Evolutionary conservation across 2,329 filamentous ascomycete genomes (phyloP).

Genomic region (Penicillium sp.): DNA sequence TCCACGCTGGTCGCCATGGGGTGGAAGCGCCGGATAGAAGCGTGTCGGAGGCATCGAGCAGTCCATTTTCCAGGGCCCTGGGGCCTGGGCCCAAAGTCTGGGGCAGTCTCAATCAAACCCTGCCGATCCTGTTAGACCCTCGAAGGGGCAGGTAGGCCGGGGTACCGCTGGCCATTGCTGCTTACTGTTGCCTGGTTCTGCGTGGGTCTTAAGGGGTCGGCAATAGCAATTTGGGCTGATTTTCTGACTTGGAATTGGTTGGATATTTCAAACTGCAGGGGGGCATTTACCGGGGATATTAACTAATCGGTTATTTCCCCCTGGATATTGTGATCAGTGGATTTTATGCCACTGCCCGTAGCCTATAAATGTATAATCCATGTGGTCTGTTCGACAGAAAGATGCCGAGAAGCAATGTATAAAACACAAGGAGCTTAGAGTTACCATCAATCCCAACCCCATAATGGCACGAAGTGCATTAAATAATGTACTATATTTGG

Average conservation of each 20-base stretch:
- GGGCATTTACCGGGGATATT: background rate
- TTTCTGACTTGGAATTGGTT: background rate
- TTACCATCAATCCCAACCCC: too few species aligned
- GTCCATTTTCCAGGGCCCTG: background rate
- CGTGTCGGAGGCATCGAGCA: background rate
- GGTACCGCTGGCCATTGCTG: background rate
- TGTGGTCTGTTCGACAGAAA: background rate
- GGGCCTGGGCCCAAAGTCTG: background rate
- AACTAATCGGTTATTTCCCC: constrained; percentile 2
- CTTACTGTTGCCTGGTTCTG: background rate
- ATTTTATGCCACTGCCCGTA: too few species aligned
- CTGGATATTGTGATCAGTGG: background rate
- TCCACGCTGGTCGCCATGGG: constrained; percentile 6
- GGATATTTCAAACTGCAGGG: background rate
- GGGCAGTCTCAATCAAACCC: background rate
- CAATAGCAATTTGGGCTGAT: background rate
- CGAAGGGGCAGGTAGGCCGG: background rate
- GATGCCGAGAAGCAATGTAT: background rate
- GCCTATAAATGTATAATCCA: background rate
- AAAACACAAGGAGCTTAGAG: background rate
- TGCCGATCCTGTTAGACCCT: background rate
- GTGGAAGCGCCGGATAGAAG: background rate
- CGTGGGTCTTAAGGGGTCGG: background rate
- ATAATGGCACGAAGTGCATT: too few species aligned
- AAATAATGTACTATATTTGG: too few species aligned